These are phyloP conservation scores for Pichia nanzhaoensis DNA, from an alignment of 805 yeast species.

Conservation along the genomic window DNA sequence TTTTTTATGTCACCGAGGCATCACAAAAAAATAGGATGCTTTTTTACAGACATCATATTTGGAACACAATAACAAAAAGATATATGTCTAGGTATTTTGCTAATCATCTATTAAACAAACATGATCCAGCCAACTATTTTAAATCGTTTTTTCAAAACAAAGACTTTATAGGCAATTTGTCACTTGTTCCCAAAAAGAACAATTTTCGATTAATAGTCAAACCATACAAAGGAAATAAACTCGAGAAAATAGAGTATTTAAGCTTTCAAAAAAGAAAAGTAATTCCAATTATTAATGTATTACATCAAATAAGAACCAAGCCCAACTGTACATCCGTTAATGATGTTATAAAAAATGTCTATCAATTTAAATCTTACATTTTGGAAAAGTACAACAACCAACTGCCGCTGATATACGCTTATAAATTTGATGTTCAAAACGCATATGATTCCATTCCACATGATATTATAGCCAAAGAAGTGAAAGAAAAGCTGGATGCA, in stretches of 20 bases:
- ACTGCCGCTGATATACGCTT: slow-evolving; percentile 38
- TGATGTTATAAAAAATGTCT: slow-evolving; percentile 38
- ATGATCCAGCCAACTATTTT: slow-evolving; percentile 12
- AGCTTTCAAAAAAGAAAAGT: slow-evolving; percentile 33
- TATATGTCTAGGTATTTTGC: slow-evolving; percentile 40
- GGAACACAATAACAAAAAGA: slow-evolving; percentile 40
- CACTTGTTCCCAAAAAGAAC: slow-evolving; percentile 53
- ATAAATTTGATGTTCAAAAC: slow-evolving; percentile 69
- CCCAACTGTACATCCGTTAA: slow-evolving; percentile 29
- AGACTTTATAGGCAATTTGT: slow-evolving; percentile 35
- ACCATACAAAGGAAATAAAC: slow-evolving; percentile 38
- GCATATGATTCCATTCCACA: slow-evolving; percentile 73
- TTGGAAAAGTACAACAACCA: slow-evolving; percentile 9
- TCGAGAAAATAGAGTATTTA: slow-evolving; percentile 30
- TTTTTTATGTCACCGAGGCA: slow-evolving; percentile 63
- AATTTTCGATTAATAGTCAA: slow-evolving; percentile 57
- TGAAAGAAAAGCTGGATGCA: slow-evolving; percentile 17
- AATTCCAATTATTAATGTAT: slow-evolving; percentile 36
- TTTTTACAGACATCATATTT: slow-evolving; percentile 52
- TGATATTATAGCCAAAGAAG: slow-evolving; percentile 20
- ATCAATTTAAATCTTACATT: slow-evolving; percentile 31
- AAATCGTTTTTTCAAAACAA: slow-evolving; percentile 18
- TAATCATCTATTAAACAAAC: slow-evolving; percentile 28
- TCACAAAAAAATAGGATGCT: slow-evolving; percentile 34
- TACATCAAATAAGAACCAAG: slow-evolving; percentile 17